A percentile compares a stretch with the other conserved stretches of the same genome.
These are phyloP conservation scores for Cryptococcus jaspeensis DNA, from an alignment of 1,284 basidiomycete genomes.

Conservation along the genomic window DNA sequence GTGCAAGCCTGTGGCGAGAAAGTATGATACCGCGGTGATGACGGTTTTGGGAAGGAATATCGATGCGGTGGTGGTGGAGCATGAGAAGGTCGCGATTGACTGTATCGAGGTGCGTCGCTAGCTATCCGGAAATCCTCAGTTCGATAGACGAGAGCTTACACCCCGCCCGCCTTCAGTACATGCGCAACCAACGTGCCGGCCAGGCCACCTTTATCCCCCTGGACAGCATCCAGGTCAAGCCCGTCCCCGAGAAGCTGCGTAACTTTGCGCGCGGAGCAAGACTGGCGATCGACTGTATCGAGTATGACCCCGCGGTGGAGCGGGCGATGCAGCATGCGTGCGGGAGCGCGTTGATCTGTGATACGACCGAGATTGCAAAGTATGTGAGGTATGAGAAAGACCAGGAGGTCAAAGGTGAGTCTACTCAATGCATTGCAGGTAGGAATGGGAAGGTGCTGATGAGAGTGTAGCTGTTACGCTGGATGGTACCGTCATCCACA, in stretches of 20 bases:
- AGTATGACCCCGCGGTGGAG: constrained; percentile 81
- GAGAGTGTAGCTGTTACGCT: constrained; percentile 79
- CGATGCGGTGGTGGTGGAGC: constrained; percentile 93
- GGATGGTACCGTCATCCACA: constrained; percentile 96
- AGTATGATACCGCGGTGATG: constrained; percentile 90
- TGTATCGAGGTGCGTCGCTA: constrained; percentile 76
- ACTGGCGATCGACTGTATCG: constrained; percentile 90
- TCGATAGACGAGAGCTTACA: background rate
- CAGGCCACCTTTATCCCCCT: constrained; percentile 97
- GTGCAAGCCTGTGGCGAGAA: constrained; percentile 87
- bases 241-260: constrained; percentile 90
- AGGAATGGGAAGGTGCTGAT: background rate
- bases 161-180: constrained; percentile 61
- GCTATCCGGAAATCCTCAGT: background rate
- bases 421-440: background rate
- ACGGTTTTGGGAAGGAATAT: constrained; percentile 94
- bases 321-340: constrained; percentile 95
- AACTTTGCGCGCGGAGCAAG: constrained; percentile 87
- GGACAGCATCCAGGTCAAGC: constrained; percentile 91
- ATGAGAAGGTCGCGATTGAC: constrained; percentile 94
- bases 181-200: constrained; percentile 90
- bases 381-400: constrained; percentile 90
- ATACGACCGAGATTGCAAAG: constrained; percentile 86
- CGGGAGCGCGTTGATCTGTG: constrained; percentile 91
- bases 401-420: constrained; percentile 89